Evolutionary conservation across 768 basidiomycete genomes (phyloP), one percentile per base, ranked within the genome.

Genomic region (Chalciporus sphaerocephalus): DNA sequence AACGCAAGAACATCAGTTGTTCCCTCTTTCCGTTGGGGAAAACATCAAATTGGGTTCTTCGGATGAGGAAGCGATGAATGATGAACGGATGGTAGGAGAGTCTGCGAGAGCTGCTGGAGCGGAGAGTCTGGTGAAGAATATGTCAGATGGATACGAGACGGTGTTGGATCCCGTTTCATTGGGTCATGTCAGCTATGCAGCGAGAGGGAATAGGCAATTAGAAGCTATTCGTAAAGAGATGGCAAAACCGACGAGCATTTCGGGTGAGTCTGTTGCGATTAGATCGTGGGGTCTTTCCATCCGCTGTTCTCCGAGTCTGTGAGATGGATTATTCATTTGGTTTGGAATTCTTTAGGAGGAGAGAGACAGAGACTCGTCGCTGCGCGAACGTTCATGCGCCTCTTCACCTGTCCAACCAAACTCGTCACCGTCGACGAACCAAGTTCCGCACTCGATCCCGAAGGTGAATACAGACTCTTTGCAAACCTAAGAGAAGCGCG

Each of bases 301-400:
- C n/a, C n/a, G n/a, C n/a, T n/a, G n/a, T n/a, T n/a, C n/a, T n/a
- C n/a, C n/a, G n/a, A n/a, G n/a, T n/a, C n/a, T n/a, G n/a, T n/a
- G n/a, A n/a, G n/a, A n/a, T n/a, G n/a, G n/a, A n/a, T n/a, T n/a
- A n/a, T n/a, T n/a, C n/a, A n/a, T n/a, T n/a, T 33, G 39, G 15
- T 0, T 22, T 6, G 16, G 20, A 16, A 2, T 16, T 40, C 5
- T 36, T 17, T 20, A 62, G 61, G 59, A 4, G 69, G 68, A 18
- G 60, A 68, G 32, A 56, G 49, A 45, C 69, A 68, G 33, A 57
- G 62, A 44, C 46, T 68, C 0, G 67, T 65, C 6, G 52, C 60
- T 16, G 65, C 71, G 2, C 65, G 71, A 23, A 68, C 68, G 4
- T 73, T 73, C 55, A 69, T 71, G 66, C 66, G 72, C 1, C 51